Evolutionary conservation across 2,329 filamentous ascomycete species (phyloP).

Genomic region (Talaromyces sp.): DNA sequence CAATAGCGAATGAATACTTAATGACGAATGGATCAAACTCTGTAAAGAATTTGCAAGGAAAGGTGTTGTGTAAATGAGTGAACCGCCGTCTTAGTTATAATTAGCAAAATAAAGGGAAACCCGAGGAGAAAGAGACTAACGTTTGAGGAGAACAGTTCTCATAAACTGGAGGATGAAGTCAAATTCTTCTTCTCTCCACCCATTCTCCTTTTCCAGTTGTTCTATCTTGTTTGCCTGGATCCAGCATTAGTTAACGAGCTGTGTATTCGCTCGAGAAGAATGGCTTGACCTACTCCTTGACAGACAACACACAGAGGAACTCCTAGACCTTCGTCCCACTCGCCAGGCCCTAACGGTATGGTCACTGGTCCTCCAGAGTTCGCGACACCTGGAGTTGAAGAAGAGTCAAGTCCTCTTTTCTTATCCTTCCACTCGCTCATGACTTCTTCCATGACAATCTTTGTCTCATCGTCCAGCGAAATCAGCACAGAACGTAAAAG

Average conservation of each 20-base stretch:
- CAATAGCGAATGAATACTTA: slow-evolving; percentile 79
- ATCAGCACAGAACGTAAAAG: slow-evolving; percentile 73
- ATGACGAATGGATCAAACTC: slow-evolving; percentile 74
- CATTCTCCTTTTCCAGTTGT: slow-evolving; percentile 77
- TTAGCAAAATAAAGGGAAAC: neutral
- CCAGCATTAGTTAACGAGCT: neutral
- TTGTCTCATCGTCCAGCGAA: slow-evolving; percentile 69
- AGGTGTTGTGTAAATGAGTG: slow-evolving; percentile 78
- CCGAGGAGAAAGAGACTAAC: slow-evolving; percentile 48
- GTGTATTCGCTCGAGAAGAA: neutral
- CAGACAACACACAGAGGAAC: slow-evolving; percentile 91
- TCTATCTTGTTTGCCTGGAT: slow-evolving; percentile 80
- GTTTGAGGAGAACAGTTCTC: slow-evolving; percentile 80
- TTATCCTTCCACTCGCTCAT: slow-evolving; percentile 76
- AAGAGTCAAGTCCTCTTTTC: slow-evolving; percentile 55
- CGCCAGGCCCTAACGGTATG: slow-evolving; percentile 77
- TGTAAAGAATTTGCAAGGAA: slow-evolving; percentile 73
- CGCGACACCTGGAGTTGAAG: slow-evolving; percentile 49
- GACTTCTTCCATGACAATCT: slow-evolving; percentile 79
- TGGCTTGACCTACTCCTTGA: slow-evolving; percentile 65
- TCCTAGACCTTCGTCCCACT: slow-evolving; percentile 88
- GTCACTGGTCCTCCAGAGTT: slow-evolving; percentile 62
- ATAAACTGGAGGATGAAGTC: slow-evolving; percentile 93
- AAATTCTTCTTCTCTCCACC: slow-evolving; percentile 95
- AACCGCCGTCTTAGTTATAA: slow-evolving; percentile 62